phyloP scores from a whole-genome alignment of 2,329 filamentous ascomycete species.

The Talaromyces sp. region DNA sequence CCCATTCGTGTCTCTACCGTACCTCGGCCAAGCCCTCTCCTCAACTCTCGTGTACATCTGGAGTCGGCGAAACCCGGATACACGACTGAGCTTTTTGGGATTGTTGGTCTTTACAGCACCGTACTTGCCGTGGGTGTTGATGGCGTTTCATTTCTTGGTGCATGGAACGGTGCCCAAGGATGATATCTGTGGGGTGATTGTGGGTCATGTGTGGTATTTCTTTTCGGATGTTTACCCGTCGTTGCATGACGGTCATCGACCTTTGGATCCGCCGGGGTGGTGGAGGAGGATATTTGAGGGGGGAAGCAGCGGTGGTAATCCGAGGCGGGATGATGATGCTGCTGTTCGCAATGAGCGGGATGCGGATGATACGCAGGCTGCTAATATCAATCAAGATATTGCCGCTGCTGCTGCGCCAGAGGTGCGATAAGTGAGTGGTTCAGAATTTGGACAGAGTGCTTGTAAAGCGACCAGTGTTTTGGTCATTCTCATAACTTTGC shows the following conservation, averaged over 20 bases:
- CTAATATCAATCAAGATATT: conserved; percentile 30
- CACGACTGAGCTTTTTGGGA: conserved; percentile 80
- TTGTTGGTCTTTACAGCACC: conserved; percentile 88
- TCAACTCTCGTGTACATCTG: conserved; percentile 97
- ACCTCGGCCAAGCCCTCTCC: conserved; percentile 87
- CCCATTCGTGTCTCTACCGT: conserved; percentile 83
- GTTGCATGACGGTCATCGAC: conserved; percentile 75
- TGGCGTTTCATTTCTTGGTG: conserved; percentile 86
- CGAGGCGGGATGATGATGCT: background rate
- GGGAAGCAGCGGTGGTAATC: conserved; percentile 1
- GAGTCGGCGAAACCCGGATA: conserved; percentile 91
- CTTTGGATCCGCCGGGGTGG: conserved; percentile 82
- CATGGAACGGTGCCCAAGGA: conserved; percentile 89
- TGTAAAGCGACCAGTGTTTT: background rate
- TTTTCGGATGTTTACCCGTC: conserved; percentile 95
- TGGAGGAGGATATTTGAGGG: conserved; percentile 79
- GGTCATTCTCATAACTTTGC: background rate
- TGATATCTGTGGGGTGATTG: conserved; percentile 89
- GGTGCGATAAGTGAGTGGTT: conserved; percentile 24
- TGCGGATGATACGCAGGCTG: conserved; percentile 21
- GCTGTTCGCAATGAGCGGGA: conserved; percentile 4
- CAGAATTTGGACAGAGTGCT: background rate
- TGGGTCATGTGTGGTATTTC: conserved; percentile 97
- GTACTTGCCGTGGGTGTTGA: conserved; percentile 92
- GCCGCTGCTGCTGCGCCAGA: conserved; percentile 29